Percentiles rank a stretch among this genome's conserved stretches.
These are phyloP conservation scores for Aegilops umbellulata DNA, from an alignment of 176 grass and related monocot species.

Conservation along the genomic window DNA sequence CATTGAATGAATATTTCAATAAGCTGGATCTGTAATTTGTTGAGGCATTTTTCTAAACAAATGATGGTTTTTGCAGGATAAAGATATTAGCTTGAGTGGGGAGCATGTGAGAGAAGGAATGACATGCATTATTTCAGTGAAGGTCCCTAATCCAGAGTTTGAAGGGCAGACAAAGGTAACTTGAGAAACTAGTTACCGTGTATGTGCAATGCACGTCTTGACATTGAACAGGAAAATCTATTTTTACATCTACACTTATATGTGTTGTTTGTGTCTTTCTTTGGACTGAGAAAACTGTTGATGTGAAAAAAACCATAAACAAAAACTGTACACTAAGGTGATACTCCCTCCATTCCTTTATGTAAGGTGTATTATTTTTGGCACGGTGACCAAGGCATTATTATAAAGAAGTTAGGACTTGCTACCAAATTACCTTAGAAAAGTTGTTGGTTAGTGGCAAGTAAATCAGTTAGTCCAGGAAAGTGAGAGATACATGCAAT, in stretches of 20 bases:
- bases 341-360: not conserved
- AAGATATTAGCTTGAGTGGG: slow-evolving; percentile 88
- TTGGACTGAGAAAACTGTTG: not conserved
- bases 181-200: not conserved
- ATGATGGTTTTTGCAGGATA: slow-evolving; percentile 58
- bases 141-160: slow-evolving; percentile 95
- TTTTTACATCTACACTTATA: not conserved
- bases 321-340: not conserved
- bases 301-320: not conserved
- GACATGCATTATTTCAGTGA: slow-evolving; percentile 87
- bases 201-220: not conserved
- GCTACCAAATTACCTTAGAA: no score
- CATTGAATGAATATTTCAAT: slow-evolving; percentile 1
- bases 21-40: not conserved
- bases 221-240: not conserved
- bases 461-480: no score
- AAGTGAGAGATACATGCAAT: no score
- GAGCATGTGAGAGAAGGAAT: slow-evolving; percentile 99
- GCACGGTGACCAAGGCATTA: no score
- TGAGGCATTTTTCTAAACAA: not conserved
- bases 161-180: slow-evolving; percentile 98
- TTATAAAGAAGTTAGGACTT: no score
- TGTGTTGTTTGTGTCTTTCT: not conserved
- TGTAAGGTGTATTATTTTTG: no score
- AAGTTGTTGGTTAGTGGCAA: no score